These are phyloP conservation scores for Colletotrichum aenigma DNA, from an alignment of 2,329 filamentous ascomycete genomes.

Conservation along the genomic window DNA sequence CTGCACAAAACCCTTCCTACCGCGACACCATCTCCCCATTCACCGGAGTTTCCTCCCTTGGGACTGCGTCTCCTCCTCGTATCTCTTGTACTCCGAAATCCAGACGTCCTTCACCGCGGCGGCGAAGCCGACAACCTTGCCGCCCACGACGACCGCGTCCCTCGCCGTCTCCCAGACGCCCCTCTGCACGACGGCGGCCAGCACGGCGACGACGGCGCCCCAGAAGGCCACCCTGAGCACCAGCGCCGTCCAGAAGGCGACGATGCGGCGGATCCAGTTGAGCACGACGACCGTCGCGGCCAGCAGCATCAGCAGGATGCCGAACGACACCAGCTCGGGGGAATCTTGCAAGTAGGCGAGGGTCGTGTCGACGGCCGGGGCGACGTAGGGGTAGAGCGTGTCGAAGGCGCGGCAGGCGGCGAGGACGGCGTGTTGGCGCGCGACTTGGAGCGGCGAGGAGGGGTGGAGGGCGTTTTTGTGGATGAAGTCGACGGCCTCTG, in stretches of 20 bases:
- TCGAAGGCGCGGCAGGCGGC: constrained; percentile 32
- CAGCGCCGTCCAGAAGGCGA: constrained; percentile 80
- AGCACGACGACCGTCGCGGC: constrained; percentile 69
- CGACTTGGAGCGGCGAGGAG: constrained; percentile 46
- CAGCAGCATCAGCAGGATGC: constrained; percentile 58
- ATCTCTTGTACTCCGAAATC: constrained; percentile 61
- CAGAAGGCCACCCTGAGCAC: constrained; percentile 68
- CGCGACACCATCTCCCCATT: background rate
- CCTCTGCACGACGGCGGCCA: constrained; percentile 65
- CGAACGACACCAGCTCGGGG: constrained; percentile 46
- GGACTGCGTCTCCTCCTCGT: constrained; percentile 51
- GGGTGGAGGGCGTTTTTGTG: constrained; percentile 53
- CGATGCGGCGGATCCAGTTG: constrained; percentile 71
- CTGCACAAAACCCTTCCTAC: background rate
- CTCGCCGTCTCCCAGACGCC: constrained; percentile 67
- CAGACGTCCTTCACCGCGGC: constrained; percentile 58
- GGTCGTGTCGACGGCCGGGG: constrained; percentile 45
- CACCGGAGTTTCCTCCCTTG: constrained; percentile 19
- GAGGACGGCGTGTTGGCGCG: constrained; percentile 36
- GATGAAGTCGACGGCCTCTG: constrained; percentile 47
- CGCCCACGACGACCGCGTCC: constrained; percentile 55
- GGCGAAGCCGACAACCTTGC: constrained; percentile 50
- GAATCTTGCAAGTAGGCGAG: constrained; percentile 38
- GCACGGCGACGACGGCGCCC: constrained; percentile 58
- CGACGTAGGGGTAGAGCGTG: constrained; percentile 43